phyloP scores from a whole-genome alignment of 257 asterid species.

The Solanum virginianum region DNA sequence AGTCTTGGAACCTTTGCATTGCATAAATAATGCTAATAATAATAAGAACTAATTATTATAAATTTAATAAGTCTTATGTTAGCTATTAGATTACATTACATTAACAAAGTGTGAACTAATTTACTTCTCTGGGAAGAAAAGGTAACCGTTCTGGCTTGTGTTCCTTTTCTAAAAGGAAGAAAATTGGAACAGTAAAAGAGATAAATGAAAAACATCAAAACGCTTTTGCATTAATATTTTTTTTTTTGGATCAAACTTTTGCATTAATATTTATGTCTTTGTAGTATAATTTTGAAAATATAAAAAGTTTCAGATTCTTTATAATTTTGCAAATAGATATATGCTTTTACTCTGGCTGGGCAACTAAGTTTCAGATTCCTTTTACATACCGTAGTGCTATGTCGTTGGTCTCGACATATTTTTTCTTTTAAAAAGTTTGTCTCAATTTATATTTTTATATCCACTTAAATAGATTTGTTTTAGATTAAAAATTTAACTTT shows the following conservation, averaged over 20 bases:
- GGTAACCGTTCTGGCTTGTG: neutral
- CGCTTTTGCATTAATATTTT: neutral
- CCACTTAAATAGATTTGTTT: no score
- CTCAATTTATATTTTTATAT: no score
- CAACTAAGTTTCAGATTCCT: neutral
- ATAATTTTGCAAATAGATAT: neutral
- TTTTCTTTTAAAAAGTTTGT: no score
- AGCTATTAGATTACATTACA: neutral
- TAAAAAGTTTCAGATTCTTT: neutral
- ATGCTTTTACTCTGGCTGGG: neutral
- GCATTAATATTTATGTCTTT: neutral
- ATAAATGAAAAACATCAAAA: neutral
- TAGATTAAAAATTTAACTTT: no score
- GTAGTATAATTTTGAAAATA: neutral
- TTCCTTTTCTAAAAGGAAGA: neutral
- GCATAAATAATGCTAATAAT: neutral
- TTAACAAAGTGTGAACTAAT: neutral
- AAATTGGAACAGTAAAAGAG: neutral
- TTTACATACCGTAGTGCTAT: neutral
- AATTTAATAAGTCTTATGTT: neutral
- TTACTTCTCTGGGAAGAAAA: neutral
- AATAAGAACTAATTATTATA: neutral
- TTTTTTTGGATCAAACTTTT: no score
- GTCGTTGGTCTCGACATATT: no score
- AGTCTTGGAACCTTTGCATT: no score